phyloP scores from a whole-genome alignment of 2,329 filamentous ascomycete species.

The Colletotrichum sansevieriae region DNA sequence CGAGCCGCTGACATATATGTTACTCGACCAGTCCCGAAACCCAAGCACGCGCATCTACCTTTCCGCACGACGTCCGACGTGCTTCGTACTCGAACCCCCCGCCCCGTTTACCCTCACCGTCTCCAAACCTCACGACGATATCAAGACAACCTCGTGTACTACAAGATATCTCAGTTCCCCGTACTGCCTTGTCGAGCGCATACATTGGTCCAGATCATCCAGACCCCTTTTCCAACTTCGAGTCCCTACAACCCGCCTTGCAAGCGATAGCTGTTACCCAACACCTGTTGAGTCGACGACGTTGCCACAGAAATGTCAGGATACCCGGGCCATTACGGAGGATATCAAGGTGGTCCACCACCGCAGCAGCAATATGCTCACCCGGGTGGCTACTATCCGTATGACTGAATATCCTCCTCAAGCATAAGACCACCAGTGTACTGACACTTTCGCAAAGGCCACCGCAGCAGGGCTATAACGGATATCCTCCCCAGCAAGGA shows the following conservation, averaged over 20 bases:
- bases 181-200: neutral
- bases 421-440: conserved; percentile 42
- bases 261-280: neutral
- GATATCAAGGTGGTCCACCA: conserved; percentile 54
- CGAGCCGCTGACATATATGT: conserved; percentile 29
- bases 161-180: conserved; percentile 28
- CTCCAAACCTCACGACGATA: conserved; percentile 4
- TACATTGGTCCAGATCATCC: conserved; percentile 1
- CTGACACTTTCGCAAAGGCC: conserved; percentile 48
- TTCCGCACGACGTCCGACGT: conserved; percentile 15
- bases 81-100: conserved; percentile 4
- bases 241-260: neutral
- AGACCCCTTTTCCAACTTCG: conserved; percentile 2
- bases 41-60: conserved; percentile 31
- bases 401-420: conserved; percentile 52
- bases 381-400: conserved; percentile 65
- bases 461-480: conserved; percentile 61
- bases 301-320: conserved; percentile 66
- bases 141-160: conserved; percentile 13
- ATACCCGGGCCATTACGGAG: conserved; percentile 68
- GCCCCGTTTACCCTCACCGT: conserved; percentile 13
- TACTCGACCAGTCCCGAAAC: conserved; percentile 30
- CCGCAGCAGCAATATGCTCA: conserved; percentile 54
- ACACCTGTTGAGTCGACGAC: conserved; percentile 6
- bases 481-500: conserved; percentile 56